Evolutionary conservation across 495 filamentous ascomycete genomes (phyloP), one percentile per base, ranked within the genome.

Genomic region (Terfezia claveryi): DNA sequence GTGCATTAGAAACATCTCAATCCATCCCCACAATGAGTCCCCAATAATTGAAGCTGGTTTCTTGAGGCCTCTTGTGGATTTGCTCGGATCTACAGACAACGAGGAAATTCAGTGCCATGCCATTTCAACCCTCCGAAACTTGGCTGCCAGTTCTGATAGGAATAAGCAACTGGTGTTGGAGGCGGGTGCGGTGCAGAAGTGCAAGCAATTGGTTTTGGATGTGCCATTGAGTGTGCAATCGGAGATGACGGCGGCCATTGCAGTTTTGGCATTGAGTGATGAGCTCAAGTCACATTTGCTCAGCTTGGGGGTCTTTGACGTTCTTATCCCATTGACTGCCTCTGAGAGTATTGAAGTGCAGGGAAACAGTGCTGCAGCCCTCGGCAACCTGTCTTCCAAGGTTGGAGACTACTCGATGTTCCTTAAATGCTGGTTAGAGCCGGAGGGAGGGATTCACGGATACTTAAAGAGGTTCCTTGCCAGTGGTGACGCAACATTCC

Each of bases 71-170:
- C 68, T 98, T 55, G 92, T 98, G 17, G 91, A 95, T 56, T 74
- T 98, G 8, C 74, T 98, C 17, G 91, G 89, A 32, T 87, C 87
- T 8, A 95, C 87, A 9, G 92, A 96, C 60, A 94, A 95, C 62
- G 91, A 98, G 68, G 91, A 98, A 64, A 96, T 98, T 38, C 91
- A 98, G 65, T 98, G 91, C 63, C 91, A 98, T 62, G 92, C 91
- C 38, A 96, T 98, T 57, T 96, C 92, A 8, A 98, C 91, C 0
- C 79, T 98, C 16, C 78, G 91, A 52, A 98, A 98, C 62, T 76
- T 98, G 32, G 91, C 91, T 16, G 91, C 91, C 16, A 94, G 87
- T 70, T 95, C 89, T 10, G 91, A 98, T 66, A 77, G 84, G 54
- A 98, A 98, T 73, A 98, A 98, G 70, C 82, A 91, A 55, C 75